phyloP scores from a whole-genome alignment of 768 basidiomycete species.

The Pisolithus sp. region DNA sequence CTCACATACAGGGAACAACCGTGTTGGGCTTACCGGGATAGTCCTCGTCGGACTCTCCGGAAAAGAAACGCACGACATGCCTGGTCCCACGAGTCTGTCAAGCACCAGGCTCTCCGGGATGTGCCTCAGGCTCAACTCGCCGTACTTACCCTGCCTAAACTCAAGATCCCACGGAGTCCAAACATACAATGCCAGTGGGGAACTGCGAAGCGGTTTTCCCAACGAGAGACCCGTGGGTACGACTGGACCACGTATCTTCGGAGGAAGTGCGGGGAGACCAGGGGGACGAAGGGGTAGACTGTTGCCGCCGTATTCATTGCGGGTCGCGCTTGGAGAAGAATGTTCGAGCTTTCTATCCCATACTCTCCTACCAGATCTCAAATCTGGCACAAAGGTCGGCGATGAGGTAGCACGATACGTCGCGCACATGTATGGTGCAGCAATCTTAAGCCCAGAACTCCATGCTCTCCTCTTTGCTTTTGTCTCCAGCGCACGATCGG shows the following conservation, averaged over 20 bases:
- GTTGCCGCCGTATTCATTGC: not conserved
- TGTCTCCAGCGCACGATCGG: constrained; percentile 42
- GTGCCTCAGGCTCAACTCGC: constrained; percentile 12
- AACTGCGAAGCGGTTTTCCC: constrained; percentile 43
- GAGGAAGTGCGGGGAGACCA: constrained; percentile 12
- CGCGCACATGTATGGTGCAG: constrained; percentile 17
- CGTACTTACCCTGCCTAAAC: constrained; percentile 11
- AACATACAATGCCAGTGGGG: constrained; percentile 38
- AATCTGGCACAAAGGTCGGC: not conserved
- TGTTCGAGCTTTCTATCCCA: constrained; percentile 13
- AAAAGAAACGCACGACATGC: constrained; percentile 3
- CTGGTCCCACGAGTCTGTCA: constrained; percentile 13
- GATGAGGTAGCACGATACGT: not conserved
- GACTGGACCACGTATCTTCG: constrained; percentile 12
- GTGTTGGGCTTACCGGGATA: constrained; percentile 13
- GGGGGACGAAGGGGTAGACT: constrained; percentile 10
- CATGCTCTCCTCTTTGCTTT: constrained; percentile 61
- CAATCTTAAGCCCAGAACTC: constrained; percentile 46
- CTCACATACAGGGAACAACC: constrained; percentile 26
- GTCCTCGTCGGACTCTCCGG: constrained; percentile 3
- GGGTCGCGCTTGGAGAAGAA: not conserved
- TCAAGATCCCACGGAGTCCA: constrained; percentile 37
- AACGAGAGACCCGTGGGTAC: constrained; percentile 38
- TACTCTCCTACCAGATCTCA: not conserved
- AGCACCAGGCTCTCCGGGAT: constrained; percentile 7